Evolutionary conservation across 306 rosid genomes (phyloP).

Genomic region (Sophora flavescens): DNA sequence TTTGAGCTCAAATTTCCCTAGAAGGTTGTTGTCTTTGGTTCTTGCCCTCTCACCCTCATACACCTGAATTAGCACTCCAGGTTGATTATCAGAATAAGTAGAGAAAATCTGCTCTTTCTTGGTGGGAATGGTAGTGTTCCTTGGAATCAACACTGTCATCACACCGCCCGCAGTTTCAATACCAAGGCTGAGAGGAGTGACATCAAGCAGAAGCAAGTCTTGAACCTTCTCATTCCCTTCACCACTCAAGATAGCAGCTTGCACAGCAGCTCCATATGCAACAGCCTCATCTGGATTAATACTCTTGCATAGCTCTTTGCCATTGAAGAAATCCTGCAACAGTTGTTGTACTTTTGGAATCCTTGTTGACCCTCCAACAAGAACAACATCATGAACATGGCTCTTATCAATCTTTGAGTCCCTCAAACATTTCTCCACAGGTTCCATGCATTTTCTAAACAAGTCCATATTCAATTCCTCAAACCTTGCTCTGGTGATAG

Average conservation of each 20-base stretch:
- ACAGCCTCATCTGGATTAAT: conserved; percentile 64
- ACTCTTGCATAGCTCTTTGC: conserved; percentile 63
- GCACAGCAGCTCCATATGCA: conserved; percentile 61
- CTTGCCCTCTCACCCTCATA: conserved; percentile 65
- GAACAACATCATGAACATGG: conserved; percentile 57
- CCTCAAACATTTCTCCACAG: conserved; percentile 60
- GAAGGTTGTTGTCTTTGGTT: conserved; percentile 60
- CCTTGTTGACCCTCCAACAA: conserved; percentile 63
- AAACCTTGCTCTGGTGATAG: conserved; percentile 59
- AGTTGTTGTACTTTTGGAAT: conserved; percentile 62
- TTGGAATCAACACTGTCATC: conserved; percentile 59
- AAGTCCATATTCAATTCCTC: conserved; percentile 63
- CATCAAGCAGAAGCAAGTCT: conserved; percentile 60
- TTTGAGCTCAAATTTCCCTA: conserved; percentile 57
- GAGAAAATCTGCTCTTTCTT: conserved; percentile 65
- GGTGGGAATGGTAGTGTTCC: conserved; percentile 59
- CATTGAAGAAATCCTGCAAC: conserved; percentile 61
- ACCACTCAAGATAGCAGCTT: conserved; percentile 58
- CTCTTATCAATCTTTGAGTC: conserved; percentile 63
- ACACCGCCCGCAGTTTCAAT: conserved; percentile 66
- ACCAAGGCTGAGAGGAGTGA: conserved; percentile 64
- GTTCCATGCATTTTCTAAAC: conserved; percentile 64
- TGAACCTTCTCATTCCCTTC: conserved; percentile 61
- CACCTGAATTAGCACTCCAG: conserved; percentile 60
- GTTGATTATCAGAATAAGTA: conserved; percentile 56